Evolutionary conservation across 2,329 filamentous ascomycete species (phyloP).

Genomic region (Apiospora koreana): DNA sequence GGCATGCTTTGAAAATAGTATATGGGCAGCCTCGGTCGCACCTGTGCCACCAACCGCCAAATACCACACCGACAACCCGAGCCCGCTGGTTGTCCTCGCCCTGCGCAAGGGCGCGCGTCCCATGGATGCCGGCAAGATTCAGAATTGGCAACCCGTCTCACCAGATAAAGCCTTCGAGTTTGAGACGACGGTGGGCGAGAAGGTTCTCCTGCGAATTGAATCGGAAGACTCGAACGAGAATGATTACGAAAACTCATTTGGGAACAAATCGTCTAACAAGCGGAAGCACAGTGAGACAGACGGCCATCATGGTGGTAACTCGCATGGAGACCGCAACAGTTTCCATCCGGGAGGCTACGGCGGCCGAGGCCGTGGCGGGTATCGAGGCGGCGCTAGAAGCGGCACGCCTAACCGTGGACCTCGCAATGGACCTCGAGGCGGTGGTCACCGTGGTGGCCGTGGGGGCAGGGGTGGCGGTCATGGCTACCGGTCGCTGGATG

Average conservation of each 20-base stretch:
- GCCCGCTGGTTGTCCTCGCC: conserved; percentile 80
- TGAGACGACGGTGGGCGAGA: conserved; percentile 84
- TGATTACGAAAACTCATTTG: conserved; percentile 63
- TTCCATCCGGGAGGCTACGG: conserved; percentile 45
- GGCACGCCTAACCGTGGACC: conserved; percentile 36
- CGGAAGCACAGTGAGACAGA: conserved; percentile 53
- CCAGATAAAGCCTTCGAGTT: conserved; percentile 73
- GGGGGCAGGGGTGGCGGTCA: conserved; percentile 48
- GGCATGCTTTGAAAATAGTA: conserved; percentile 72
- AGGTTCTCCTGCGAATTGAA: conserved; percentile 80
- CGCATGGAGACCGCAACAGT: conserved; percentile 39
- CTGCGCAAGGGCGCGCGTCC: conserved; percentile 74
- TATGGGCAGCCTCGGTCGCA: conserved; percentile 83
- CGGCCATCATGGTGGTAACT: conserved; percentile 33
- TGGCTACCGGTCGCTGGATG: conserved; percentile 68
- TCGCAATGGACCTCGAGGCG: conserved; percentile 38
- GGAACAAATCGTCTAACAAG: conserved; percentile 58
- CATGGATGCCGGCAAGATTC: conserved; percentile 78
- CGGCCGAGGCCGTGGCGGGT: conserved; percentile 33
- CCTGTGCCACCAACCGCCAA: conserved; percentile 68
- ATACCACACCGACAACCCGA: conserved; percentile 77
- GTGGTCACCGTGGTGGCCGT: conserved; percentile 36
- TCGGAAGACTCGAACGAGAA: conserved; percentile 64
- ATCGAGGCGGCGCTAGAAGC: conserved; percentile 34
- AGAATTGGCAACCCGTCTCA: conserved; percentile 78